A percentile compares a stretch with the other conserved stretches of the same genome.
phyloP scores from a whole-genome alignment of 306 rosid species.

The Senna siamea region DNA sequence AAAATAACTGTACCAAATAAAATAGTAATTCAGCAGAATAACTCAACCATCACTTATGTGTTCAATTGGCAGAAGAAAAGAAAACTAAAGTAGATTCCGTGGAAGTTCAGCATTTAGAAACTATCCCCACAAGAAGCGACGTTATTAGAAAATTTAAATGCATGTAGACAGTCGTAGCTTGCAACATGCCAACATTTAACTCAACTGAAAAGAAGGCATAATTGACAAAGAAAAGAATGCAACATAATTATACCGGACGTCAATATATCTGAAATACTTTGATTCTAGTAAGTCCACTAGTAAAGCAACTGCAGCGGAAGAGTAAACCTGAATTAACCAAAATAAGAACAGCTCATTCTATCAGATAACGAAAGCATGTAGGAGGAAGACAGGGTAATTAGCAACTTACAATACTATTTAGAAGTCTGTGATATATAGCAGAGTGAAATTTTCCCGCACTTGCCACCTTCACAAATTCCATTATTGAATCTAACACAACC shows the following conservation, averaged over 20 bases:
- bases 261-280: slow-evolving; percentile 76
- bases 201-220: background rate
- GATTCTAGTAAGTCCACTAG: slow-evolving; percentile 66
- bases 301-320: slow-evolving; percentile 32
- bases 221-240: background rate
- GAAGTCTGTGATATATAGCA: slow-evolving; percentile 69
- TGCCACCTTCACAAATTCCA: slow-evolving; percentile 85
- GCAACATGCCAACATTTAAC: background rate
- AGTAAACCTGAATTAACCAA: slow-evolving; percentile 52
- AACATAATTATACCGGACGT: slow-evolving; percentile 70
- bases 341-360: background rate
- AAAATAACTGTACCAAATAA: slow-evolving; percentile 70
- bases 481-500: slow-evolving; percentile 72
- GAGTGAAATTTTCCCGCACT: slow-evolving; percentile 76
- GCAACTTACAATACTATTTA: slow-evolving; percentile 67
- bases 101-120: background rate
- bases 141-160: background rate
- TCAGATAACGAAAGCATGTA: slow-evolving; percentile 15
- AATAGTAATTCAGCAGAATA: slow-evolving; percentile 21
- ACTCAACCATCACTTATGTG: slow-evolving; percentile 21
- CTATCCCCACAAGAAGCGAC: background rate
- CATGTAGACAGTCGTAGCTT: background rate
- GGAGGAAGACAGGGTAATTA: background rate
- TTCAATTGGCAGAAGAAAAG: background rate
- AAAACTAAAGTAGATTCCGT: background rate